Evolutionary conservation across 129 eudicot species (phyloP).

Genomic region (Artemisia annua): DNA sequence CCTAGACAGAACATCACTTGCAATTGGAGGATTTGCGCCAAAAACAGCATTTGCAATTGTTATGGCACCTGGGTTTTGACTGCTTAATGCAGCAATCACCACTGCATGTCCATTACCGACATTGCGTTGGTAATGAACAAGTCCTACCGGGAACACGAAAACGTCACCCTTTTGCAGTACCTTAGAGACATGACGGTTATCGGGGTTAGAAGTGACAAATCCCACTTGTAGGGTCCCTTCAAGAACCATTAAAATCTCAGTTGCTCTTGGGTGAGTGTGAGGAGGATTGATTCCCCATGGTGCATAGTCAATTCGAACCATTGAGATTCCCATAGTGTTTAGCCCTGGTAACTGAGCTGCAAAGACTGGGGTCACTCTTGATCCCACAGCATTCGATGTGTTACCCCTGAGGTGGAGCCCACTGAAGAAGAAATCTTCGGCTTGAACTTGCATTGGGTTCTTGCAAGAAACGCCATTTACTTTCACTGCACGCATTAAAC

Average conservation of each 20-base stretch:
- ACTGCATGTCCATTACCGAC: constrained; percentile 33
- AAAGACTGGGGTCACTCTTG: constrained; percentile 37
- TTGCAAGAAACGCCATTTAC: constrained; percentile 44
- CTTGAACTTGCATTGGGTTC: constrained; percentile 37
- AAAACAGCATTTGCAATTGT: constrained; percentile 40
- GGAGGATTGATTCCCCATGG: constrained; percentile 53
- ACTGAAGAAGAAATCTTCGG: constrained; percentile 42
- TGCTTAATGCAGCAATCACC: constrained; percentile 43
- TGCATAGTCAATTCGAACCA: constrained; percentile 44
- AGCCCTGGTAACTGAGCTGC: constrained; percentile 38
- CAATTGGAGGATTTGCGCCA: constrained; percentile 43
- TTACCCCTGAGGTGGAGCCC: constrained; percentile 46
- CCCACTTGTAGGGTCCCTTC: constrained; percentile 44
- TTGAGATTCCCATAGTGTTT: constrained; percentile 46
- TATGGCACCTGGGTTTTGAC: constrained; percentile 51
- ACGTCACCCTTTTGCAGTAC: constrained; percentile 50
- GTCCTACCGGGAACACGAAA: constrained; percentile 49
- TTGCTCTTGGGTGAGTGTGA: constrained; percentile 50
- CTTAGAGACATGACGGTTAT: constrained; percentile 37
- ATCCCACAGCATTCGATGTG: constrained; percentile 43
- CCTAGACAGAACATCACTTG: constrained; percentile 31
- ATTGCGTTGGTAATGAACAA: constrained; percentile 49
- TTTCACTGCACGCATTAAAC: constrained; percentile 21
- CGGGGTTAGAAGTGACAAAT: constrained; percentile 46
- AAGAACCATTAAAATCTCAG: constrained; percentile 41